Percentiles rank a stretch among this genome's conserved stretches.
phyloP scores from a whole-genome alignment of 176 grass and related monocot species.

The Triticum aestivum region IWGSC_CS_RefSeq_v2.1 NC_057808.1:239553689-239554188 shows the following conservation, averaged over 20 bases:
- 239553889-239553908: constrained; percentile 80
- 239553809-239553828: not conserved
- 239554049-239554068: constrained; percentile 29
- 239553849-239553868: not conserved
- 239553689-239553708: constrained; percentile 99
- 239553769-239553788: not conserved
- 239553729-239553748: constrained; percentile 93
- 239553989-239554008: constrained; percentile 56
- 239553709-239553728: constrained; percentile 90
- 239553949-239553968: constrained; percentile 47
- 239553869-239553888: constrained; percentile 86
- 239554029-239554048: constrained; percentile 52
- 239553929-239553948: constrained; percentile 81
- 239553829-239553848: not conserved
- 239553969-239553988: constrained; percentile 50
- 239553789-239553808: not conserved
- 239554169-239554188: constrained; percentile 48
- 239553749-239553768: constrained; percentile 57
- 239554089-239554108: not conserved
- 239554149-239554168: constrained; percentile 37
- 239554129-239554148: constrained; percentile 58
- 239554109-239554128: not conserved
- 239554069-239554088: not conserved
- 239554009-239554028: constrained; percentile 33
- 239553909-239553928: constrained; percentile 84